phyloP scores from a whole-genome alignment of 805 yeast genomes.

The Saccharomycopsis amapae region DNA sequence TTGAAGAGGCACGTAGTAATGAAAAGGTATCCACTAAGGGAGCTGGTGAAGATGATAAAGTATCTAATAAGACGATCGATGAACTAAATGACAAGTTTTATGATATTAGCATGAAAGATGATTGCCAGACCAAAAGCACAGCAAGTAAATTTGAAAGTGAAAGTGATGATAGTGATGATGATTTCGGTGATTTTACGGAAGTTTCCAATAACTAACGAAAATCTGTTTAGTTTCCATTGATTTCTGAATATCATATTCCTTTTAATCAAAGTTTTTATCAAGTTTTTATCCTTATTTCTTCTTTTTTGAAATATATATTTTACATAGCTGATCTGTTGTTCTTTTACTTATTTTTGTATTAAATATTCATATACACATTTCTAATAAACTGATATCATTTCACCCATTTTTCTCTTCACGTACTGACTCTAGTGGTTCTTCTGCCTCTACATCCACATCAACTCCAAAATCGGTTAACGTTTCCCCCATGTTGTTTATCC shows the following conservation, averaged over 20 bases:
- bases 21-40: not conserved
- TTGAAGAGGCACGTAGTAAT: not conserved
- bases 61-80: not conserved
- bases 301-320: too few species aligned
- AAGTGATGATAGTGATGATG: constrained; percentile 19
- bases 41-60: not conserved
- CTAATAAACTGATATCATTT: too few species aligned
- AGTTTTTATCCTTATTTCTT: too few species aligned
- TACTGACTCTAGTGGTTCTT: not conserved
- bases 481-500: constrained; percentile 84
- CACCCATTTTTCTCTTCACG: too few species aligned
- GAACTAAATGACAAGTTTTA: constrained; percentile 5
- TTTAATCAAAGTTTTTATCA: too few species aligned
- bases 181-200: constrained; percentile 20
- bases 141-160: constrained; percentile 1
- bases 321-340: too few species aligned
- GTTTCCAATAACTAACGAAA: too few species aligned
- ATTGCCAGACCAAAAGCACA: not conserved
- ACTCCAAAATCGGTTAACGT: constrained; percentile 81
- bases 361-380: too few species aligned
- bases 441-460: constrained; percentile 53
- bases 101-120: constrained; percentile 9
- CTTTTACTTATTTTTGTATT: too few species aligned
- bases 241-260: too few species aligned
- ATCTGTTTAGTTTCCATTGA: too few species aligned